Percentiles rank a stretch among this genome's conserved stretches.
These are phyloP conservation scores for Pseudocercospora crystallina DNA, from an alignment of 2,329 filamentous ascomycete species.

Conservation along the genomic window DNA sequence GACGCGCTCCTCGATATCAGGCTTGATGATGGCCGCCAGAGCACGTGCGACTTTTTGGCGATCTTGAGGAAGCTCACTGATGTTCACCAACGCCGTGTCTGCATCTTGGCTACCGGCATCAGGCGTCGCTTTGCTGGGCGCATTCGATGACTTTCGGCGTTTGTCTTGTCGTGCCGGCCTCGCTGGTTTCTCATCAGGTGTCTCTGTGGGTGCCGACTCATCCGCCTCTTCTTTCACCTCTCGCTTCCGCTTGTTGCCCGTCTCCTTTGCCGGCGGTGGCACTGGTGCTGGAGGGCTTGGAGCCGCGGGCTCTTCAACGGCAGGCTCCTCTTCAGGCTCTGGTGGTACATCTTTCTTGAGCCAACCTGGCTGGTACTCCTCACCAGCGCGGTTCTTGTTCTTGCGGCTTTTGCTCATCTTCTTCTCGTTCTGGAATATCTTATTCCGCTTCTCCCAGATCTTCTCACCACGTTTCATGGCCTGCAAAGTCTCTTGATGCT, in stretches of 20 bases:
- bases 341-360: constrained; percentile 32
- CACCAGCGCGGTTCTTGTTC: constrained; percentile 44
- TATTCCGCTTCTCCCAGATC: constrained; percentile 66
- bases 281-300: constrained; percentile 1
- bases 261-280: constrained; percentile 4
- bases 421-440: constrained; percentile 50
- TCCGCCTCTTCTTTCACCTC: constrained; percentile 23
- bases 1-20: constrained; percentile 65
- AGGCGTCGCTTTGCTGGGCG: constrained; percentile 15
- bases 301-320: constrained; percentile 3
- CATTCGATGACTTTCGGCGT: constrained; percentile 36
- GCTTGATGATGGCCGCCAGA: constrained; percentile 67
- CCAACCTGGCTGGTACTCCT: constrained; percentile 31
- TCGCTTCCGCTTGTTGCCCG: constrained; percentile 36
- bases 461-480: constrained; percentile 78
- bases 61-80: constrained; percentile 59
- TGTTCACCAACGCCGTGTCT: constrained; percentile 36
- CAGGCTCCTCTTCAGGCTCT: constrained; percentile 10
- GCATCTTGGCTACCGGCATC: constrained; percentile 25
- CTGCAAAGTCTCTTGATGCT: constrained; percentile 77
- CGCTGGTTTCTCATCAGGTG: constrained; percentile 22
- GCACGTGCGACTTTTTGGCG: constrained; percentile 70
- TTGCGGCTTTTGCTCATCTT: constrained; percentile 63
- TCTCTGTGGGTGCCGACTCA: constrained; percentile 13
- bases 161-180: constrained; percentile 33